Conservation (phyloP, 106 monocot genomes). For the Acanthochlamys bracteata region DNA sequence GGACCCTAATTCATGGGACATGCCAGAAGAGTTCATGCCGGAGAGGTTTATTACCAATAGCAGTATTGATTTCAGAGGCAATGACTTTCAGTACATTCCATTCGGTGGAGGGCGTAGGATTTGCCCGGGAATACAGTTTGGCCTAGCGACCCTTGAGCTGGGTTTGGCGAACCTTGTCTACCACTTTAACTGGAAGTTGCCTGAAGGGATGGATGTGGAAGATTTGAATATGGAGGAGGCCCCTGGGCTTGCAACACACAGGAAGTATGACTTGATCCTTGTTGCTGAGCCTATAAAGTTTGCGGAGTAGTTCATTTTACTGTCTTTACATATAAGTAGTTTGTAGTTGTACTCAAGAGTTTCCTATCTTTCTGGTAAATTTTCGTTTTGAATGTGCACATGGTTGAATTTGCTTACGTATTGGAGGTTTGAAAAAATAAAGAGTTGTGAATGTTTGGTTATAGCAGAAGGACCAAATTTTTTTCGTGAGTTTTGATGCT, state of each 20-base stretch:
- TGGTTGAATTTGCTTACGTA: too few relatives aligned
- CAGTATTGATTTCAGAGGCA: not conserved
- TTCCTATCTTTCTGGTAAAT: too few relatives aligned
- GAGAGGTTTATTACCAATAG: not conserved
- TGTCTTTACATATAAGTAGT: too few relatives aligned
- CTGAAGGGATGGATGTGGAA: not conserved
- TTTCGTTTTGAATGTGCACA: too few relatives aligned
- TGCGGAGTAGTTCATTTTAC: too few relatives aligned
- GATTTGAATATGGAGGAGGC: conserved; percentile 1
- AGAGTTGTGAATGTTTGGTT: too few relatives aligned
- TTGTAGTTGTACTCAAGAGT: too few relatives aligned
- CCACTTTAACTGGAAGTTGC: not conserved
- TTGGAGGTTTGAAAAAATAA: too few relatives aligned
- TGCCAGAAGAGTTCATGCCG: not conserved
- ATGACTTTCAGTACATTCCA: not conserved
- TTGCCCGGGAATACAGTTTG: conserved; percentile 2
- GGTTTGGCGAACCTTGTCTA: not conserved
- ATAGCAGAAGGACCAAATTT: too few relatives aligned
- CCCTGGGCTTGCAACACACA: not conserved
- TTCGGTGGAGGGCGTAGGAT: conserved; percentile 4
- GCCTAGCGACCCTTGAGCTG: not conserved
- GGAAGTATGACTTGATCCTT: not conserved
- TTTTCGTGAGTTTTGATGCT: too few relatives aligned
- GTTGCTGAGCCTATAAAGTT: too few relatives aligned
- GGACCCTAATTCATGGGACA: not conserved